Evolutionary conservation across 2,329 filamentous ascomycete genomes (phyloP), one percentile per base, ranked within the genome.

Genomic region (Paraphoma sp.): DNA sequence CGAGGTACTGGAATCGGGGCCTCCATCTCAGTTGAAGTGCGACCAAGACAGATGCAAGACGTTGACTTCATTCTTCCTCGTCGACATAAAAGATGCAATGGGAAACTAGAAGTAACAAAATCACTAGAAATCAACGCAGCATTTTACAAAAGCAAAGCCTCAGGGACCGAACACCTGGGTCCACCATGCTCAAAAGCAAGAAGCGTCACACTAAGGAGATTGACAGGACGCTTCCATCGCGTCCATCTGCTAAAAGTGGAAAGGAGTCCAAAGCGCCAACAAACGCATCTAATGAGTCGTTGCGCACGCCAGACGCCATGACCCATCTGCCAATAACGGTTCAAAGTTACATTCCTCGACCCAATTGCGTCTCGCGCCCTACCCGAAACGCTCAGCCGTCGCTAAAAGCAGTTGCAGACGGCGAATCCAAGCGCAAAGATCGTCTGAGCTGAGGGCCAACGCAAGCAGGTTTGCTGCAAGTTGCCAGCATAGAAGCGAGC

Each of bases 41-140:
- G 60, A 44, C 48, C 48, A 18, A 60, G 49, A 56, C 68, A 65
- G 14, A 54, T 62, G 48, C 67, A 64, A 38, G 63, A 64, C 44
- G 56, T 67, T 53, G 66, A 60, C 36, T 44, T 38, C 48, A 51
- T 51, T n/a, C 44, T 61, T 52, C 16, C 16, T 29, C 28, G 17
- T 43, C 44, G 18, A 48, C 54, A 60, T 57, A 29, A 56, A 42
- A 49, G 44, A 54, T 12, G 16, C 14, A 23, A 23, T 23, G 23
- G 23, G 5, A 23, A 23, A 23, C 23, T 5, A 5, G 5, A 5
- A 23, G 23, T 23, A 23, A 23, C 23, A 5, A 5, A 23, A 23
- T 23, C 23, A 23, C 23, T 23, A 23, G 23, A 23, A 23, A 23
- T 23, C 23, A 23, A 23, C 23, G 23, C 23, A 23, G 23, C 23